A percentile compares a stretch with the other conserved stretches of the same genome.
Evolutionary conservation across 345 rosid species (phyloP).

Genomic region (Firmiana major): DNA sequence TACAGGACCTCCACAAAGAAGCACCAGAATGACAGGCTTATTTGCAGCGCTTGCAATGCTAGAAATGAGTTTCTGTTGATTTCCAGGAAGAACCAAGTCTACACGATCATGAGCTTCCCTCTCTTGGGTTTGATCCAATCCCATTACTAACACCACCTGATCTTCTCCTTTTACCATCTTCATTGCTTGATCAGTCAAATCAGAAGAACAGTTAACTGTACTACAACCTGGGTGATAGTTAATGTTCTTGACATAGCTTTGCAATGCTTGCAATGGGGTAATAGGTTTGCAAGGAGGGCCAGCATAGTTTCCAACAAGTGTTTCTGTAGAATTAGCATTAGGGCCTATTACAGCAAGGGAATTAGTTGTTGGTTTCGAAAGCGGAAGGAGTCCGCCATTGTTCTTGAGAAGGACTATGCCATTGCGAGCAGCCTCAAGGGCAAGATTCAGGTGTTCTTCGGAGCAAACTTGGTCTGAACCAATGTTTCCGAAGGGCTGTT

Average conservation of each 20-base stretch:
- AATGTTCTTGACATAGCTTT: constrained; percentile 42
- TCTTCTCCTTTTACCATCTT: constrained; percentile 53
- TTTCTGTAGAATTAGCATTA: constrained; percentile 49
- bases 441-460: constrained; percentile 62
- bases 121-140: constrained; percentile 83
- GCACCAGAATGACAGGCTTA: constrained; percentile 64
- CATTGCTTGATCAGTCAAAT: constrained; percentile 48
- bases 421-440: constrained; percentile 80
- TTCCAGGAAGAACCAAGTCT: constrained; percentile 68
- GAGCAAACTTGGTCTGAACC: constrained; percentile 66
- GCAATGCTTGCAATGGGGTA: constrained; percentile 54
- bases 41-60: constrained; percentile 62
- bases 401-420: constrained; percentile 91
- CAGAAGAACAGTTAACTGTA: constrained; percentile 53
- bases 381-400: constrained; percentile 54
- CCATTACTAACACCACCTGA: constrained; percentile 75
- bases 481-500: constrained; percentile 59
- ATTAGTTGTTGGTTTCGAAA: constrained; percentile 31
- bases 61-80: constrained; percentile 57
- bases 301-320: constrained; percentile 77
- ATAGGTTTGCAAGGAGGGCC: constrained; percentile 67
- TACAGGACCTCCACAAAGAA: constrained; percentile 82
- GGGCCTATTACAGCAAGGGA: constrained; percentile 85
- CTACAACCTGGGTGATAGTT: constrained; percentile 59
- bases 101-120: constrained; percentile 67